Evolutionary conservation across 2,329 filamentous ascomycete species (phyloP), one percentile per base, ranked within the genome.

Genomic region (Epichloe typhina): DNA sequence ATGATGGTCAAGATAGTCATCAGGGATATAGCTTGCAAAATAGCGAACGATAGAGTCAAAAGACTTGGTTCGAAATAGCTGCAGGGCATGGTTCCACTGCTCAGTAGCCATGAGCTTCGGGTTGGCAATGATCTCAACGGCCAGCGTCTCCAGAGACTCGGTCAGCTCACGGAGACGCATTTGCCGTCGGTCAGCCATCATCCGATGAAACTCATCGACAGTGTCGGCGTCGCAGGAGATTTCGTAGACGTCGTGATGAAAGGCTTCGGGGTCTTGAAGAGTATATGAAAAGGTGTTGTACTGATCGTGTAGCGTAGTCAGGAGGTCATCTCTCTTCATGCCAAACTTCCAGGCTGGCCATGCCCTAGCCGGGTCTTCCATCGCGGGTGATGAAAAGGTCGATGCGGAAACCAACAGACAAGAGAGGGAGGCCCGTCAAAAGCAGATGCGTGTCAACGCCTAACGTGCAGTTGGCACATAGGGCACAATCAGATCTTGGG

Each of bases 341-440:
- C 76, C 77, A 68, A 80, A 81, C 64, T 80, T 80, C 77, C 77
- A 81, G 58, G 73, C 72, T 42, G 77, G 77, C 77, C 77, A 81
- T 57, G 70, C 67, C 61, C 65, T 69, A 56, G 64, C 69, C 35
- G 69, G 71, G 51, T 79, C 76, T 64, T 80, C 76, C 77, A 81
- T 80, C 54, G 58, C 58, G 59, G 60, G 36, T 33, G 36, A 21
- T 38, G 55, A 33, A 46, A 31, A 26, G 45, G 15, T 50, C 33
- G 50, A 41, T 48, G 41, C 44, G 33, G n/a, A 15, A 21, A 23
- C 11, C n/a, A 5, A 39, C 1, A 35, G 35, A 44, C 52, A 39
- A 35, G n/a, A 35, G 23, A 45, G 35, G 19, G 23, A 38, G 44
- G 23, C 46, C 33, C 41, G 45, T 51, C 46, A 33, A 39, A 46